A percentile compares a stretch with the other conserved stretches of the same genome.
Conservation (phyloP, 2,329 filamentous ascomycete genomes). For the Coniosporium tulheliwenetii region DNA sequence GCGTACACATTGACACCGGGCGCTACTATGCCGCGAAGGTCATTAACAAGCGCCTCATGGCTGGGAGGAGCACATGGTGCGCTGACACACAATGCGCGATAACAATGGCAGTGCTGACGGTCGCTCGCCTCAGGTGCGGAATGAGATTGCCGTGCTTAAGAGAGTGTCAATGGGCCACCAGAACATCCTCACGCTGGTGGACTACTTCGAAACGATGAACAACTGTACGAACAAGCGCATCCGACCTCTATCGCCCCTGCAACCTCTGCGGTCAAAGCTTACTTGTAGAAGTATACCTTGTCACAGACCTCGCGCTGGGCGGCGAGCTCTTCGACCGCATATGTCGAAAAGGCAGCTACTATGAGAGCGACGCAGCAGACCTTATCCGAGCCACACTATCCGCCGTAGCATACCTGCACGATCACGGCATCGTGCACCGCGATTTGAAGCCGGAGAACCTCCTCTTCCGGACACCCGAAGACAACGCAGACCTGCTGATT, state of each 20-base stretch:
- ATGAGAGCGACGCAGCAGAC: slow-evolving; percentile 90
- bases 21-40: slow-evolving; percentile 98
- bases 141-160: slow-evolving; percentile 95
- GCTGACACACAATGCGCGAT: slow-evolving; percentile 3
- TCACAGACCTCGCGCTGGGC: slow-evolving; percentile 89
- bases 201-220: slow-evolving; percentile 99
- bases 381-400: slow-evolving; percentile 89
- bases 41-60: slow-evolving; percentile 98
- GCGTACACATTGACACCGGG: slow-evolving; percentile 94
- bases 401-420: slow-evolving; percentile 95
- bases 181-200: slow-evolving; percentile 92
- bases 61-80: slow-evolving; percentile 95
- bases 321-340: slow-evolving; percentile 97
- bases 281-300: slow-evolving; percentile 57
- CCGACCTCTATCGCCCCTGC: neutral
- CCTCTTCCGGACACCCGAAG: slow-evolving; percentile 90
- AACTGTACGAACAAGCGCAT: slow-evolving; percentile 43
- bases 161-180: slow-evolving; percentile 98
- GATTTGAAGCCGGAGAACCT: slow-evolving; percentile 97
- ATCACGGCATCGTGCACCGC: slow-evolving; percentile 95
- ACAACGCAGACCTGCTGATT: slow-evolving; percentile 92
- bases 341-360: slow-evolving; percentile 96
- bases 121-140: slow-evolving; percentile 52
- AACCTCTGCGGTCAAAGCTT: no score
- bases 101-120: slow-evolving; percentile 3